These are phyloP conservation scores for Lasiosphaeria hispida DNA, from an alignment of 495 filamentous ascomycete species.

Conservation along the genomic window DNA sequence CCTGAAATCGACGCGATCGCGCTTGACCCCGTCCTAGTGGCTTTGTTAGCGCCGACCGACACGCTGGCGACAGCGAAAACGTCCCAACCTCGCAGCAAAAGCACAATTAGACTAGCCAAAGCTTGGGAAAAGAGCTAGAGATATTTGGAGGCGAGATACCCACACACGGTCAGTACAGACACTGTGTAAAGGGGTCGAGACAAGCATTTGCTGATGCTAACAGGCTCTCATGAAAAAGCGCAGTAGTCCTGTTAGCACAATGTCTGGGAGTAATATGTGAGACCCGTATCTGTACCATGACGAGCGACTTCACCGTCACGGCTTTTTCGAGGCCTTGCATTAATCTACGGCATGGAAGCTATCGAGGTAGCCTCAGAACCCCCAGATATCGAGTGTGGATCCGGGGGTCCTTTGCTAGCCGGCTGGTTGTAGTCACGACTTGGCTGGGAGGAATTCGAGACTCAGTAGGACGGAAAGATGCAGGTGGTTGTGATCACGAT, in stretches of 20 bases:
- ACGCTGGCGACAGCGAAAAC: neutral
- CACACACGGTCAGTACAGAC: no score
- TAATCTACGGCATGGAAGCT: slow-evolving; percentile 55
- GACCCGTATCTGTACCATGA: slow-evolving; percentile 96
- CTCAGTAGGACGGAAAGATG: neutral
- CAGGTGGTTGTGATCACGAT: slow-evolving; percentile 25
- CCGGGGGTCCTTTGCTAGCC: slow-evolving; percentile 51
- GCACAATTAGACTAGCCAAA: neutral
- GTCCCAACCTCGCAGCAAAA: no score
- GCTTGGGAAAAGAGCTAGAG: neutral
- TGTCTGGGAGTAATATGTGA: slow-evolving; percentile 52
- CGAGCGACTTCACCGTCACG: slow-evolving; percentile 67
- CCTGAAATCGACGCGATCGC: slow-evolving; percentile 19
- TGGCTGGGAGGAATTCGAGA: slow-evolving; percentile 3
- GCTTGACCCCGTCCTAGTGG: slow-evolving; percentile 16
- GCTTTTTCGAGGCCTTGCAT: slow-evolving; percentile 79
- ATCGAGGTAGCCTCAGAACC: slow-evolving; percentile 54
- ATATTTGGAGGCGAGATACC: neutral
- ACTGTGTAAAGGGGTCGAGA: no score
- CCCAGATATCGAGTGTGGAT: slow-evolving; percentile 49
- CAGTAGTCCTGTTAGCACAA: no score
- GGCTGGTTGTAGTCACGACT: slow-evolving; percentile 24
- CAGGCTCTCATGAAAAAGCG: no score
- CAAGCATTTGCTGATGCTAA: no score
- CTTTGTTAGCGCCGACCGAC: slow-evolving; percentile 22